Conservation (phyloP, 768 basidiomycete species). For the Tricholomella constricta region DNA sequence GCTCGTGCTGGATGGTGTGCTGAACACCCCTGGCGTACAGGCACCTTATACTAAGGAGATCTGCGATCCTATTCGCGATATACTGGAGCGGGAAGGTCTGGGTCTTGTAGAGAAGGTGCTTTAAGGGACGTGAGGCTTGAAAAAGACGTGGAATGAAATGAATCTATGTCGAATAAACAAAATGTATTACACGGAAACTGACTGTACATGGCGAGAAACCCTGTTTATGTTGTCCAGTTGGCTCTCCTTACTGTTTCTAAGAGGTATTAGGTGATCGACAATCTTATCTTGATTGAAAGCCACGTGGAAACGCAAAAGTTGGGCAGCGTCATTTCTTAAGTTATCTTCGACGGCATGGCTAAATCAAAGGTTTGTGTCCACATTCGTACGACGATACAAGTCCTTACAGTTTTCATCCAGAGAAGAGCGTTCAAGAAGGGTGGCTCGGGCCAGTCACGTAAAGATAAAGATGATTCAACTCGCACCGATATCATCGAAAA, state of each 20-base stretch:
- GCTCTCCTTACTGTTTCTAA: too few relatives aligned
- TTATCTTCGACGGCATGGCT: background rate
- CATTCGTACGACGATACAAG: background rate
- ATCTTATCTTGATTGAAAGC: background rate
- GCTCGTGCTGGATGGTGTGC: slow-evolving; percentile 84
- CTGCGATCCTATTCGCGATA: slow-evolving; percentile 69
- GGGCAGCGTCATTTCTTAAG: too few relatives aligned
- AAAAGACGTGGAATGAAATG: background rate
- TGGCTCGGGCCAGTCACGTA: background rate
- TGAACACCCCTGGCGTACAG: slow-evolving; percentile 77
- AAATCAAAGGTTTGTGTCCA: background rate
- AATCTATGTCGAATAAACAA: background rate
- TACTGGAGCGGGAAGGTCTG: slow-evolving; percentile 74
- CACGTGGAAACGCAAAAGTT: too few relatives aligned
- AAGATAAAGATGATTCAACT: slow-evolving; percentile 28
- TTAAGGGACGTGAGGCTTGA: slow-evolving; percentile 32
- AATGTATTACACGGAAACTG: too few relatives aligned
- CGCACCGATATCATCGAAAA: slow-evolving; percentile 58
- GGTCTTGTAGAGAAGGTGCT: slow-evolving; percentile 71
- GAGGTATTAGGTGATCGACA: background rate
- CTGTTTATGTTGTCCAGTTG: too few relatives aligned
- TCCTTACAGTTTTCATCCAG: background rate
- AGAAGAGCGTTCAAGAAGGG: slow-evolving; percentile 1
- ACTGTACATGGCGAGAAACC: too few relatives aligned
- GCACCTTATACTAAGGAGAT: slow-evolving; percentile 88